Evolutionary conservation across 2,329 filamentous ascomycete genomes (phyloP).

Genomic region (Pyrenophora graminea): DNA sequence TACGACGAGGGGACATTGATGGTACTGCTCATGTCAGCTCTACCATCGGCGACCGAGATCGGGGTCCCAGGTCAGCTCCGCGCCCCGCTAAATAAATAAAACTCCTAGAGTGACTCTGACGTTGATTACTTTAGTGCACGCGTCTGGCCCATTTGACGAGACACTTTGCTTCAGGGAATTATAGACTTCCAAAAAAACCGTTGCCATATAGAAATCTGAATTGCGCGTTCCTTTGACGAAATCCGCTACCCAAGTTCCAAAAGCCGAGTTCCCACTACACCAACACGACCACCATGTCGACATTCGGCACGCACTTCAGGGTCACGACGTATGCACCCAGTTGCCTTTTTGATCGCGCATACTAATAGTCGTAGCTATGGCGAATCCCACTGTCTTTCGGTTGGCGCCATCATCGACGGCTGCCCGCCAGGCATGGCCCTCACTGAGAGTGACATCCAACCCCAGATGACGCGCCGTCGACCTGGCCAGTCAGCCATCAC

Average conservation of each 20-base stretch:
- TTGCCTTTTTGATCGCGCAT: not conserved
- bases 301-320: slow-evolving; percentile 79
- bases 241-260: not conserved
- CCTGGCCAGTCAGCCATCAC: slow-evolving; percentile 90
- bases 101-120: slow-evolving; percentile 26
- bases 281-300: slow-evolving; percentile 57
- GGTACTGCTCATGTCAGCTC: slow-evolving; percentile 1
- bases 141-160: slow-evolving; percentile 7
- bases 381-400: slow-evolving; percentile 88
- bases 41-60: slow-evolving; percentile 15
- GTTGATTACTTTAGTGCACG: slow-evolving; percentile 13
- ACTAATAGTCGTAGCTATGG: slow-evolving; percentile 62
- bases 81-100: slow-evolving; percentile 31
- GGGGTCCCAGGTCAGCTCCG: slow-evolving; percentile 20
- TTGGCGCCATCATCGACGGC: slow-evolving; percentile 94
- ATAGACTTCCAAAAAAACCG: not conserved
- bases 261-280: slow-evolving; percentile 8
- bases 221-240: slow-evolving; percentile 1
- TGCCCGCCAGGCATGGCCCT: slow-evolving; percentile 86
- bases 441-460: slow-evolving; percentile 86
- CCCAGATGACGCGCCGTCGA: slow-evolving; percentile 86
- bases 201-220: slow-evolving; percentile 1
- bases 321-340: slow-evolving; percentile 72
- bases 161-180: not conserved
- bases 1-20: not conserved